phyloP scores from a whole-genome alignment of 805 yeast genomes.

The Cyberlindnera euphorbiiphila region DNA sequence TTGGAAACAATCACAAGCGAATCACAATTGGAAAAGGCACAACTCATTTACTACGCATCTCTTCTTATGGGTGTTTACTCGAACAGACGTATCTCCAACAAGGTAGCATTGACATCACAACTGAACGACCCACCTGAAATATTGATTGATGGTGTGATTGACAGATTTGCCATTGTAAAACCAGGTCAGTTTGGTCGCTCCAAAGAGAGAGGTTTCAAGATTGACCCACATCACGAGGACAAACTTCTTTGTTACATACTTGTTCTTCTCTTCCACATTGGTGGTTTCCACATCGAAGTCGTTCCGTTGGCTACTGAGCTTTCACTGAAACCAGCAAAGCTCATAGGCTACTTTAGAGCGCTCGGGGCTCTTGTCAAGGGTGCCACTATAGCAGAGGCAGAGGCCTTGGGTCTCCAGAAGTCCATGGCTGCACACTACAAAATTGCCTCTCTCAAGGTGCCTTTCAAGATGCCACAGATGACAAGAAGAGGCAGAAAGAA shows the following conservation, averaged over 20 bases:
- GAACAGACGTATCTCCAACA: constrained; percentile 62
- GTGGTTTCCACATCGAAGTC: constrained; percentile 69
- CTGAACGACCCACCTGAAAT: constrained; percentile 70
- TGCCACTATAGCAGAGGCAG: constrained; percentile 70
- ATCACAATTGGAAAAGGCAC: constrained; percentile 53
- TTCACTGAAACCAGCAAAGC: constrained; percentile 70
- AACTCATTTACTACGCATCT: constrained; percentile 75
- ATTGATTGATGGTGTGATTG: constrained; percentile 66
- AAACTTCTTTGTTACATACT: constrained; percentile 77
- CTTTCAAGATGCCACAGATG: constrained; percentile 84
- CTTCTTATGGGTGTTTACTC: constrained; percentile 75
- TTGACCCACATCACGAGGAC: constrained; percentile 89
- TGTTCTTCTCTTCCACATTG: constrained; percentile 68
- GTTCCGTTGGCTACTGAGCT: constrained; percentile 83
- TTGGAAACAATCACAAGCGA: constrained; percentile 36
- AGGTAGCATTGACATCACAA: constrained; percentile 52
- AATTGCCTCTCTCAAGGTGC: constrained; percentile 80
- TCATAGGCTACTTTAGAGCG: constrained; percentile 66
- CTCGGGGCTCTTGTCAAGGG: constrained; percentile 78
- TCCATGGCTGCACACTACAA: constrained; percentile 60
- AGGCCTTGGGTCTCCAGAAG: constrained; percentile 64
- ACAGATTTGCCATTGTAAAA: constrained; percentile 63
- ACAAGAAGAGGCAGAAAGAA: constrained; percentile 59
- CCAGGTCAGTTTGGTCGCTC: constrained; percentile 66
- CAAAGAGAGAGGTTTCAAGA: constrained; percentile 69